phyloP scores from a whole-genome alignment of 345 rosid species.

The Ceriops tagal region DNA sequence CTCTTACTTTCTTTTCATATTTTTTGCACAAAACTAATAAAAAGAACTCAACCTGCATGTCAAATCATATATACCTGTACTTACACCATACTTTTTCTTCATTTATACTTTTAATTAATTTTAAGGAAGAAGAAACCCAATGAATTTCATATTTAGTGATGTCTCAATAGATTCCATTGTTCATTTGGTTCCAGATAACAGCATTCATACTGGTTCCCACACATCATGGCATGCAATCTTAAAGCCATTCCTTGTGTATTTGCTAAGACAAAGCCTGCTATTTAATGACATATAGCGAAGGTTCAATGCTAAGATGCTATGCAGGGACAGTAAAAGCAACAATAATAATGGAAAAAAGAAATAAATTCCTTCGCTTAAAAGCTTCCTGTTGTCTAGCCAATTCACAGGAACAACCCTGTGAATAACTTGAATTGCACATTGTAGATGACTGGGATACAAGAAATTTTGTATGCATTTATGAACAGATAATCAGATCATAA shows the following conservation, averaged over 20 bases:
- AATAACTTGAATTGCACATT: too few relatives aligned
- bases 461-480: neutral
- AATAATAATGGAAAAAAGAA: neutral
- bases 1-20: neutral
- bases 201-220: too few relatives aligned
- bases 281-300: neutral
- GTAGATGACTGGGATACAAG: neutral
- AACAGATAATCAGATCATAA: constrained; percentile 11
- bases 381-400: neutral
- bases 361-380: neutral
- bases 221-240: neutral
- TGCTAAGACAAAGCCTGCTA: neutral
- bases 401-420: neutral
- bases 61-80: neutral
- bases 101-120: too few relatives aligned
- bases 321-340: neutral
- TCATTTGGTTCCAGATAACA: neutral
- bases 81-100: neutral
- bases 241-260: neutral
- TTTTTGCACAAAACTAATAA: neutral
- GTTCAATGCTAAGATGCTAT: neutral
- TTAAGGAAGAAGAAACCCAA: too few relatives aligned
- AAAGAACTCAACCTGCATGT: neutral
- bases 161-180: neutral
- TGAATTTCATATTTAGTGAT: too few relatives aligned